phyloP scores from a whole-genome alignment of 2,329 filamentous ascomycete genomes.

The Juglanconis juglandina region DNA sequence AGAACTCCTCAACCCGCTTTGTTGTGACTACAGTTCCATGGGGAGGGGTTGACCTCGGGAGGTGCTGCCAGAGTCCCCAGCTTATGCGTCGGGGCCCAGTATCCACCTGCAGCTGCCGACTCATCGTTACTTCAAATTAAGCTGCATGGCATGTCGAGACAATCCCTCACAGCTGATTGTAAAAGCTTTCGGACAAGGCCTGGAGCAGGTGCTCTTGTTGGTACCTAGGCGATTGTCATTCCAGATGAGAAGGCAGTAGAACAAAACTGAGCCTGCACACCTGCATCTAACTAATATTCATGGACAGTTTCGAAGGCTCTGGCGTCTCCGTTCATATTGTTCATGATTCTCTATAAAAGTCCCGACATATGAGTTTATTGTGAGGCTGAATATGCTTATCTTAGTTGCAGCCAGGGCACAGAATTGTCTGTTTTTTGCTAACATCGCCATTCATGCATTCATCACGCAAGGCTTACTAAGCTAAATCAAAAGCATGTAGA shows the following conservation, averaged over 20 bases:
- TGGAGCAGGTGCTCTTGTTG: too few relatives aligned
- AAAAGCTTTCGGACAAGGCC: too few relatives aligned
- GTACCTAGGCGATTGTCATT: too few relatives aligned
- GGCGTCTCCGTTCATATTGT: too few relatives aligned
- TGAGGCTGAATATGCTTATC: background rate
- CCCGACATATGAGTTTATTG: too few relatives aligned
- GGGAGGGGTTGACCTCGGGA: background rate
- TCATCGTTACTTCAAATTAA: background rate
- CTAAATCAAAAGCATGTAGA: background rate
- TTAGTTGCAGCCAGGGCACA: background rate
- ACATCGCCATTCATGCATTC: background rate
- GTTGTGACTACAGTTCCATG: background rate
- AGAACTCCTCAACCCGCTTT: background rate
- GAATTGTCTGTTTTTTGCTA: too few relatives aligned
- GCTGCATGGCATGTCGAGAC: background rate
- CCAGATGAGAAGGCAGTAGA: too few relatives aligned
- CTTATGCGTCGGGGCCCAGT: background rate
- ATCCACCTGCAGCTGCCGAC: background rate
- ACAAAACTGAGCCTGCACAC: too few relatives aligned
- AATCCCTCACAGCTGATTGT: background rate
- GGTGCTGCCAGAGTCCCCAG: background rate
- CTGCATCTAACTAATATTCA: too few relatives aligned
- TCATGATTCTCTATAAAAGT: too few relatives aligned
- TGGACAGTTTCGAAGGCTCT: too few relatives aligned
- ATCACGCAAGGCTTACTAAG: conserved; percentile 1